Evolutionary conservation across 495 filamentous ascomycete species (phyloP).

Genomic region (Evansstolkia leycettana): DNA sequence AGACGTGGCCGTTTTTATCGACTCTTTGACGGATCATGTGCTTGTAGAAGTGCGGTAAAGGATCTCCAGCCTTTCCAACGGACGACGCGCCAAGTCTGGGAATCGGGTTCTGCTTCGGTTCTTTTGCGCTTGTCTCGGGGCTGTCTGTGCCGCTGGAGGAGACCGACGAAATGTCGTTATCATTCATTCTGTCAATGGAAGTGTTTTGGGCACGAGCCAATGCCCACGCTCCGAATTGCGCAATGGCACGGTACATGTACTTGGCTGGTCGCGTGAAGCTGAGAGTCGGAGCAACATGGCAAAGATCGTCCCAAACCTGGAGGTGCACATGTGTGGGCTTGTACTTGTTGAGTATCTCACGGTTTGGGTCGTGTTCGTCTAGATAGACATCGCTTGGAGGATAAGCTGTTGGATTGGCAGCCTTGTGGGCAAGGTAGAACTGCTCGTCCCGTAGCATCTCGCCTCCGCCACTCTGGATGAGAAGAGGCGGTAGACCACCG

Average conservation of each 20-base stretch:
- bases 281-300: constrained; percentile 81
- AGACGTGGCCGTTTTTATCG: constrained; percentile 60
- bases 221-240: constrained; percentile 87
- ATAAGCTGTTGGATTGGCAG: constrained; percentile 65
- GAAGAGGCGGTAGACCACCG: constrained; percentile 75
- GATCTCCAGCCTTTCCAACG: constrained; percentile 72
- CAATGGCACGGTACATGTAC: constrained; percentile 80
- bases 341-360: constrained; percentile 46
- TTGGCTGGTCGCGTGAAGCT: constrained; percentile 92
- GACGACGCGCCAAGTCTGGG: constrained; percentile 15
- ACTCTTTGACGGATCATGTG: constrained; percentile 90
- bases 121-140: constrained; percentile 10
- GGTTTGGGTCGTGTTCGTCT: constrained; percentile 47
- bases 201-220: constrained; percentile 70
- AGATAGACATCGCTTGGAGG: constrained; percentile 54
- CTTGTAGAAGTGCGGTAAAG: constrained; percentile 60
- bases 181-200: constrained; percentile 67
- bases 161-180: constrained; percentile 65
- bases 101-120: constrained; percentile 12
- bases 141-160: constrained; percentile 41
- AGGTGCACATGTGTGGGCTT: constrained; percentile 82
- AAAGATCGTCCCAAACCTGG: constrained; percentile 94
- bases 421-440: constrained; percentile 89
- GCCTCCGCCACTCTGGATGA: constrained; percentile 76
- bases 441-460: constrained; percentile 89